A percentile compares a stretch with the other conserved stretches of the same genome.
Conservation (phyloP, 441 rosid species). For the Gossypium gossypioides region DNA sequence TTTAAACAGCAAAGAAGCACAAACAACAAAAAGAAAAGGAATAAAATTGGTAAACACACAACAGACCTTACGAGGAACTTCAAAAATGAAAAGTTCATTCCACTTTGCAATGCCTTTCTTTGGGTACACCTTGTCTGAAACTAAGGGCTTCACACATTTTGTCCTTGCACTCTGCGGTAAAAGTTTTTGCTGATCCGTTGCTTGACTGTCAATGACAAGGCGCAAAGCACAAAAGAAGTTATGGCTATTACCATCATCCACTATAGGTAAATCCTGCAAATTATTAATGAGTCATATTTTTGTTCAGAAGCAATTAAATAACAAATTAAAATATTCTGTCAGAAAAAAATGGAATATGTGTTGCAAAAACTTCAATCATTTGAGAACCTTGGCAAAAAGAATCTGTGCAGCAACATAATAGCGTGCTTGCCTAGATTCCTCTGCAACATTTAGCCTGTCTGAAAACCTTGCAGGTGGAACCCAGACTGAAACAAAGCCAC, state of each 20-base stretch:
- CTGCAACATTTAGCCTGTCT: conserved; percentile 71
- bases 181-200: conserved; percentile 82
- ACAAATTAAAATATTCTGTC: not conserved
- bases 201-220: conserved; percentile 65
- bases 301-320: conserved; percentile 8
- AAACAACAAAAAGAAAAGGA: not conserved
- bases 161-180: conserved; percentile 99
- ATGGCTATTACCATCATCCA: conserved; percentile 90
- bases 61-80: conserved; percentile 77
- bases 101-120: conserved; percentile 61
- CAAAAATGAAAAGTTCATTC: conserved; percentile 97
- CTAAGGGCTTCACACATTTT: conserved; percentile 74
- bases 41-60: not conserved
- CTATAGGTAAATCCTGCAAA: conserved; percentile 70
- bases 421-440: conserved; percentile 71
- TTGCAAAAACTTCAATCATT: conserved; percentile 8
- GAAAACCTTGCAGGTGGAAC: conserved; percentile 96
- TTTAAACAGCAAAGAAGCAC: not conserved
- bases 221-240: conserved; percentile 87
- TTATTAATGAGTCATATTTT: conserved; percentile 7
- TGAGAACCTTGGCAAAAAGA: conserved; percentile 81
- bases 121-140: conserved; percentile 27
- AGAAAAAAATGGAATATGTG: not conserved
- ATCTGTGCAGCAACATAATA: conserved; percentile 68
- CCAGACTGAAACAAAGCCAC: conserved; percentile 56